These are phyloP conservation scores for Cladorrhinum sp. DNA, from an alignment of 2,329 filamentous ascomycete genomes.

Conservation along the genomic window DNA sequence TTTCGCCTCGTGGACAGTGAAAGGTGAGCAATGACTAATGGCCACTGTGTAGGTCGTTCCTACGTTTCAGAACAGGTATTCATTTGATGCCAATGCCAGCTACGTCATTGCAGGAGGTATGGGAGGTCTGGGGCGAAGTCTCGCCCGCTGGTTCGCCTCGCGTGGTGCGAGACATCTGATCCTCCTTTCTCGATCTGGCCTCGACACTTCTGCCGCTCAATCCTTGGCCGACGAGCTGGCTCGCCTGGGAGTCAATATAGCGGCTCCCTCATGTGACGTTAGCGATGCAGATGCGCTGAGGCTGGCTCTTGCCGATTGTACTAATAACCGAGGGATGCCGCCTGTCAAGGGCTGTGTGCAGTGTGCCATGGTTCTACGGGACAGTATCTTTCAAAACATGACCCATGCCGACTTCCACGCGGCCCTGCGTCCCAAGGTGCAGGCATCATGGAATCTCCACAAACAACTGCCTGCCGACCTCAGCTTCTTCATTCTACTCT, in stretches of 20 bases:
- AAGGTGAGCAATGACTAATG: too few species aligned
- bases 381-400: constrained; percentile 14
- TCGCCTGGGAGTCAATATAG: not conserved
- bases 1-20: not conserved
- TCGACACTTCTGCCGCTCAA: constrained; percentile 9
- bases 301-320: not conserved
- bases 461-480: not conserved
- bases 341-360: constrained; percentile 28
- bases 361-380: constrained; percentile 27
- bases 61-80: too few species aligned
- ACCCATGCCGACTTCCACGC: constrained; percentile 7
- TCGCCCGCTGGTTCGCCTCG: constrained; percentile 35
- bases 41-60: too few species aligned
- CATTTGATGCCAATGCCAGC: constrained; percentile 20
- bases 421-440: constrained; percentile 11
- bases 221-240: not conserved
- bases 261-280: constrained; percentile 5
- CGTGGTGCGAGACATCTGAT: constrained; percentile 39
- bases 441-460: constrained; percentile 16
- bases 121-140: constrained; percentile 37
- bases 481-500: constrained; percentile 18
- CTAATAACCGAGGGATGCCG: constrained; percentile 1
- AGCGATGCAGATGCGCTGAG: not conserved
- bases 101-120: constrained; percentile 40
- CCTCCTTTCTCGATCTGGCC: constrained; percentile 37